A percentile compares a stretch with the other conserved stretches of the same genome.
Conservation (phyloP, 2,329 filamentous ascomycete species). For the Aschersonia sp. region DNA sequence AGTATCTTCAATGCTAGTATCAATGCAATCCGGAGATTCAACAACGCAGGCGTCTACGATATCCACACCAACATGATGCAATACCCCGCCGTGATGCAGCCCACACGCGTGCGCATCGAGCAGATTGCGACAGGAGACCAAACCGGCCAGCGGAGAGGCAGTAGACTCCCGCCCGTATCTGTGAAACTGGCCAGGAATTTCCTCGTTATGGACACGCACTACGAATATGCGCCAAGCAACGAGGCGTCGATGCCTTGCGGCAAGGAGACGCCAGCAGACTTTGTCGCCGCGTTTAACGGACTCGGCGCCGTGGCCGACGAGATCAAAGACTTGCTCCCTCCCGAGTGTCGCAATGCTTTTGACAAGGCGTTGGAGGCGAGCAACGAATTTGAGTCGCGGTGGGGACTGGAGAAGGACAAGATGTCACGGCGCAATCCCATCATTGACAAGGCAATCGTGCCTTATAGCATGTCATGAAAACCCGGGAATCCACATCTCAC, state of each 20-base stretch:
- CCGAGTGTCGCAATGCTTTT: constrained; percentile 60
- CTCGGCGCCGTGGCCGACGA: constrained; percentile 51
- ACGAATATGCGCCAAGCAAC: constrained; percentile 34
- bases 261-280: constrained; percentile 26
- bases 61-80: constrained; percentile 88
- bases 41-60: constrained; percentile 71
- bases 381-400: constrained; percentile 55
- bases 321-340: constrained; percentile 48
- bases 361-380: constrained; percentile 51
- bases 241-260: constrained; percentile 30
- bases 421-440: constrained; percentile 34
- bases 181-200: constrained; percentile 39
- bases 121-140: constrained; percentile 37
- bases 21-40: constrained; percentile 50
- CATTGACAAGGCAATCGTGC: constrained; percentile 51
- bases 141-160: constrained; percentile 14
- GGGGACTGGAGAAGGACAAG: constrained; percentile 53
- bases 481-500: neutral
- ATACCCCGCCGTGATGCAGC: constrained; percentile 77
- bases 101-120: constrained; percentile 74
- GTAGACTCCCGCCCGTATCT: constrained; percentile 32
- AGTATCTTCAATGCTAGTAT: constrained; percentile 78
- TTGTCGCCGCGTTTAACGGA: constrained; percentile 41
- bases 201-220: constrained; percentile 37
- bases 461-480: constrained; percentile 29